A percentile compares a stretch with the other conserved stretches of the same genome.
These are phyloP conservation scores for Populus simonii DNA, from an alignment of 345 rosid genomes.

Conservation along the genomic window DNA sequence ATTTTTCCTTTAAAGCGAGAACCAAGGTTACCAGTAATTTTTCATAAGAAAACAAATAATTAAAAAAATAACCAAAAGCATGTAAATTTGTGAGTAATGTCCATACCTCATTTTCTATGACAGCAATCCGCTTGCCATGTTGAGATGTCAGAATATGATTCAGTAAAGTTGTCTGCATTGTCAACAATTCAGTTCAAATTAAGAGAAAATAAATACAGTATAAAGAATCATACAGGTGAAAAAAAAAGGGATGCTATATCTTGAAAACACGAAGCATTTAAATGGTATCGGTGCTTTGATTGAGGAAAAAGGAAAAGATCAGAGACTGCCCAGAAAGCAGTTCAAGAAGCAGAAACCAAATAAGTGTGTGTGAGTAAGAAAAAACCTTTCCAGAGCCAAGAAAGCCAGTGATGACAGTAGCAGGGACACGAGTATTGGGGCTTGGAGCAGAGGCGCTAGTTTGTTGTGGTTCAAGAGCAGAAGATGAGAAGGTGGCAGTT, in stretches of 20 bases:
- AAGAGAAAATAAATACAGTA: background rate
- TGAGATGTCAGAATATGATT: slow-evolving; percentile 70
- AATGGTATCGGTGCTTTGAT: background rate
- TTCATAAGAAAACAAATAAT: no score
- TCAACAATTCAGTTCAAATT: background rate
- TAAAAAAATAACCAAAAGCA: background rate
- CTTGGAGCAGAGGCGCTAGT: slow-evolving; percentile 13
- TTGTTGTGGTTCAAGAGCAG: slow-evolving; percentile 13
- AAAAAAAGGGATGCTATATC: no score
- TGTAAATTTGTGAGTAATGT: background rate
- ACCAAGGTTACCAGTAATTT: no score
- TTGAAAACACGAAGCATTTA: background rate
- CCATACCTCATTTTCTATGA: slow-evolving; percentile 72
- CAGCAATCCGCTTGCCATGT: slow-evolving; percentile 77
- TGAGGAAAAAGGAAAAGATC: background rate
- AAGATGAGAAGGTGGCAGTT: slow-evolving; percentile 26
- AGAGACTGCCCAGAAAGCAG: background rate
- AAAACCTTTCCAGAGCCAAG: slow-evolving; percentile 72
- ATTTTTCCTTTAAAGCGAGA: no score
- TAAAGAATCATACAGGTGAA: background rate
- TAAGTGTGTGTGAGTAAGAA: background rate
- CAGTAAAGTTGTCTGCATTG: slow-evolving; percentile 60
- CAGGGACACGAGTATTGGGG: slow-evolving; percentile 50
- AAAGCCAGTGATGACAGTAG: slow-evolving; percentile 73
- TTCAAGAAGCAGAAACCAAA: no score